Conservation (phyloP, 345 rosid genomes). For the Populus deltoides region DNA sequence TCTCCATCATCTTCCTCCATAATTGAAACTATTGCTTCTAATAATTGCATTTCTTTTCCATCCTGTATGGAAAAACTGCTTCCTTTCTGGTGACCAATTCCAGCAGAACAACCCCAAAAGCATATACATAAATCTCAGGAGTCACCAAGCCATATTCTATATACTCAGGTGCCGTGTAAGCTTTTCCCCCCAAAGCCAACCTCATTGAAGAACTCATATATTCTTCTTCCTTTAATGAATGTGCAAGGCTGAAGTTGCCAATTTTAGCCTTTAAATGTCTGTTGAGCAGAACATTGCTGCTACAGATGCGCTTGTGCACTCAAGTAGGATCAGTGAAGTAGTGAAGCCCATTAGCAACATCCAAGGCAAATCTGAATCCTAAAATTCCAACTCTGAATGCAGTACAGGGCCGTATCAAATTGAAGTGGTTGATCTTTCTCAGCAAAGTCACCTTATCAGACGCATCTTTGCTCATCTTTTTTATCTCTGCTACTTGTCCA, state of each 20-base stretch:
- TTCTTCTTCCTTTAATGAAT: slow-evolving; percentile 30
- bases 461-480: slow-evolving; percentile 32
- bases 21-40: slow-evolving; percentile 17
- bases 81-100: slow-evolving; percentile 44
- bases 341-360: slow-evolving; percentile 44
- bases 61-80: slow-evolving; percentile 24
- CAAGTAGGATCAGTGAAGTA: slow-evolving; percentile 40
- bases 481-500: slow-evolving; percentile 31
- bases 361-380: slow-evolving; percentile 44
- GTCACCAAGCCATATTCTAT: slow-evolving; percentile 36
- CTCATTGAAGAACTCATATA: slow-evolving; percentile 16
- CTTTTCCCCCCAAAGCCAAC: slow-evolving; percentile 30
- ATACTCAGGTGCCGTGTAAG: slow-evolving; percentile 48
- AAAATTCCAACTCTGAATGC: slow-evolving; percentile 28
- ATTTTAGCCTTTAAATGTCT: slow-evolving; percentile 41
- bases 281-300: slow-evolving; percentile 38
- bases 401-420: slow-evolving; percentile 37
- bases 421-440: slow-evolving; percentile 42
- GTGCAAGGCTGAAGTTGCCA: slow-evolving; percentile 38
- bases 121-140: slow-evolving; percentile 40
- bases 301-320: slow-evolving; percentile 44
- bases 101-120: slow-evolving; percentile 47
- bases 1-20: slow-evolving; percentile 24
- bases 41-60: slow-evolving; percentile 21
- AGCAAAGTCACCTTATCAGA: slow-evolving; percentile 40